Base-by-base conservation (phyloP, 306 rosid species). In the Pachyrhizus erosus region DNA sequence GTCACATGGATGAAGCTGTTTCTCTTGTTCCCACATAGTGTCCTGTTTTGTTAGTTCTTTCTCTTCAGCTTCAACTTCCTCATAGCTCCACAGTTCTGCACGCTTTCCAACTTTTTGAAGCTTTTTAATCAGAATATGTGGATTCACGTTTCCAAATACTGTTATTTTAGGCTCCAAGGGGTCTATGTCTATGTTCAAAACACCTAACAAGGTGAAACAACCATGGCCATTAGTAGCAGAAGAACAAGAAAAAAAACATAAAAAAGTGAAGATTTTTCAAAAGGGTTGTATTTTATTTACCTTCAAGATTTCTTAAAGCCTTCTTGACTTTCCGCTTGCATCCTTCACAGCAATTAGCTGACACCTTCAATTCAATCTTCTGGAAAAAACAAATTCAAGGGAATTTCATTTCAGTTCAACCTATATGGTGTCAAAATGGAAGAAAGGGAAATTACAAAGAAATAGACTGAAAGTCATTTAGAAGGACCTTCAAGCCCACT, bases 301-400 rank as follows among this genome's bases (percentile, higher is more conserved):
- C 90, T 51, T 84, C 88, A 64, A 79, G 65, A 46, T 68, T 65
- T 51, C 81, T 72, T 46, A 85, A 78, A 4, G 79, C 87, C 77
- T 79, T 85, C 52, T 82, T 87, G 40, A 82, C 81, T 79, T 84
- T 84, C 88, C 58, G 78, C 80, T 70, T 82, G 82, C 90, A 87
- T 20, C 90, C 88, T 62, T 87, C 86, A 57, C 88, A 87, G 85
- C 90, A 87, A 77, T 85, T 82, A 55, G 70, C 57, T 27, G 82
- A 85, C 71, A 87, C 90, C 73, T 65, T 85, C 83, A 85, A 49
- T 24, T 87, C 88, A 70, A 82, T 79, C 80, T 64, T 87, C 88
- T 87, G 85, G 10, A 37, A 37, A 37, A 10, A 77, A 6, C 43
- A 57, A 57, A 76, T 18, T 7, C 17, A 70, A 39, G 5, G 73